These are phyloP conservation scores for Lunasporangiospora selenospora DNA, from an alignment of 192 early-diverging fungal genomes.

Conservation along the genomic window DNA sequence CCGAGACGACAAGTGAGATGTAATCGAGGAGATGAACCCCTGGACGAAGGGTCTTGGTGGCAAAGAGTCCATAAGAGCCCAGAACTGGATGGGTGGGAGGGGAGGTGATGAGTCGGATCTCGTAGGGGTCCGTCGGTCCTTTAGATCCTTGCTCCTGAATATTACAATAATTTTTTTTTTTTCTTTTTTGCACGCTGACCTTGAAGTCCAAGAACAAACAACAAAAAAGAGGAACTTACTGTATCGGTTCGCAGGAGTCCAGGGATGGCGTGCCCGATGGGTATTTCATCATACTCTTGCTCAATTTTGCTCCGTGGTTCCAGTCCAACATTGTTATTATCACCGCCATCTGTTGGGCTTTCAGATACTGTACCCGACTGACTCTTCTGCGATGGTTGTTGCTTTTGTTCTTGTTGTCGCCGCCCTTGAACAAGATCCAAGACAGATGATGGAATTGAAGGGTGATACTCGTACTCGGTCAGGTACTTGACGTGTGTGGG, in stretches of 20 bases:
- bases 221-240: too few relatives aligned
- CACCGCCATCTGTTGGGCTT: too few relatives aligned
- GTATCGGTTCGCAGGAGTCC: constrained; percentile 19
- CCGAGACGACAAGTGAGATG: constrained; percentile 34
- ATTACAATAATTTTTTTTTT: too few relatives aligned
- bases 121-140: too few relatives aligned
- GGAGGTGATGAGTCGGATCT: constrained; percentile 24
- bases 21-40: constrained; percentile 37
- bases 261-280: constrained; percentile 28
- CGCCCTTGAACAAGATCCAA: constrained; percentile 34
- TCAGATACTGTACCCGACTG: too few relatives aligned
- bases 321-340: too few relatives aligned
- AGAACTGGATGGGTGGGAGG: constrained; percentile 31
- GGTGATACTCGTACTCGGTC: constrained; percentile 39
- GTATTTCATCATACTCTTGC: constrained; percentile 29
- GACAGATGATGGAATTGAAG: constrained; percentile 5
- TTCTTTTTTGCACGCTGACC: too few relatives aligned
- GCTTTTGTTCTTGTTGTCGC: too few relatives aligned
- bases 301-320: constrained; percentile 1
- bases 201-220: too few relatives aligned
- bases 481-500: constrained; percentile 38
- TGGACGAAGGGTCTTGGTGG: constrained; percentile 15
- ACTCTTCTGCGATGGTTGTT: too few relatives aligned
- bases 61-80: constrained; percentile 41
- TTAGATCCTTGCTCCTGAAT: too few relatives aligned